Evolutionary conservation across 768 basidiomycete species (phyloP), one percentile per base, ranked within the genome.

Genomic region (Fomitopsis serialis): DNA sequence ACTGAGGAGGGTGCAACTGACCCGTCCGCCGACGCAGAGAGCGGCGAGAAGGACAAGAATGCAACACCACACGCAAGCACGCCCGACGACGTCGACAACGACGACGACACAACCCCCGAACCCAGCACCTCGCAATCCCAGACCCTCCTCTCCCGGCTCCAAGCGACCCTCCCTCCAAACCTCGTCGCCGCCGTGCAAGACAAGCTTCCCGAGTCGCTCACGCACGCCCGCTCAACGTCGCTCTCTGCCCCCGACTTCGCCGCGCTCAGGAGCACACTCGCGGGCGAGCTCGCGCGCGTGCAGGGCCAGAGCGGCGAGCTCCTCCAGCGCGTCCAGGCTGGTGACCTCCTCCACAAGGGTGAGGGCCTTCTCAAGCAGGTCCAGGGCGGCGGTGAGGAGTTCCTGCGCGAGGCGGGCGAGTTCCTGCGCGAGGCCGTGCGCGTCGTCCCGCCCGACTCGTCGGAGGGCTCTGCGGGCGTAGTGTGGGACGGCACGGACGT

Each of bases 401-500:
- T 87, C 15, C 72, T 95, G 10, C 83, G 78, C n/a, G 62, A 61
- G 47, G 78, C 78, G 9, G 76, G 78, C 22, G 72, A 73, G 40
- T 81, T 78, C 68, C 60, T 82, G 46, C 75, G 74, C 49, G 94
- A 98, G 47, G 92, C 91, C 11, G 92, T 98, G 61, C 95, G 94
- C 67, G 87, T 97, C 48, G 76, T 98, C 13, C 95, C 94, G 0
- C 94, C 94, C 1, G 85, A 88, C 35, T 78, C 78, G 42, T 71
- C 64, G 0, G 66, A 22, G 21, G 47, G 60, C 7, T 42, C 12
- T 36, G 63, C 69, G 1, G 80, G 78, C 3, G 63, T 85, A 24
- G 59, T 81, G 42, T 95, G 92, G 92, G 93, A 95, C 66, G 93
- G 92, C 1, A 72, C 84, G 29, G 92, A 95, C 67, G 79, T 93